Base-by-base conservation (phyloP, 176 grass and related monocot genomes). In the Elymus sibiricus region DNA sequence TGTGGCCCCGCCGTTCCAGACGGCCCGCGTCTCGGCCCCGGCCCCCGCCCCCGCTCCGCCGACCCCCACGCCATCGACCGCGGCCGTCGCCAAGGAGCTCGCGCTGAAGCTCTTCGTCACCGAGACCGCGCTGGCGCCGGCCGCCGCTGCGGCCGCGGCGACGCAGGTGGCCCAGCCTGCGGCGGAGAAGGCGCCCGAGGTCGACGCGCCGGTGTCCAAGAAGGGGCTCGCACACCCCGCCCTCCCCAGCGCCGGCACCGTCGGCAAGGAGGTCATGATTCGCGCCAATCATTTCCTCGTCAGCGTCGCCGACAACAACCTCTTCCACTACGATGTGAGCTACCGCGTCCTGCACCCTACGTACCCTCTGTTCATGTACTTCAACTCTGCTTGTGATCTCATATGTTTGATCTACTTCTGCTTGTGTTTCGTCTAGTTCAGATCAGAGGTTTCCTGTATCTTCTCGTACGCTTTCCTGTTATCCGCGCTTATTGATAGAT, bases 251-350 rank as follows among this genome's bases (percentile, higher is more conserved):
- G 34, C 34, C 9, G 77, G 77, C 11, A 42, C 77, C 31, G 14
- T 16, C 21, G 93, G 95, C 11, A 85, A 11, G 39, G 86, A 24
- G 49, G 92, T 92, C 28, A 19, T 83, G 43, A 75, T 95, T 43
- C 85, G 82, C 25, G 91, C 91, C 4, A 98, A 93, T 42, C 93
- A 98, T 72, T 98, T 95, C 87, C 89, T 98, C 42, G 87, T 89
- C 14, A 28, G 90, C 55, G 85, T 93, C 44, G 85, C 87, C 39
- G 85, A 95, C 63, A 87, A 91, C 88, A 81, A 87, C 56, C 86
- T 95, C 7, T 92, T 85, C 78, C 95, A 92, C 71, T 93, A 98
- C 28, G 87, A 95, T 53, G 95, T 98, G 77, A 97, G 92, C 29
- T 4, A 12, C 44, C 44, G 11, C 44, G 12, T 46, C 44, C 65